Conservation (phyloP, 2,329 filamentous ascomycete species). For the Neonectria neomacrospora region DNA sequence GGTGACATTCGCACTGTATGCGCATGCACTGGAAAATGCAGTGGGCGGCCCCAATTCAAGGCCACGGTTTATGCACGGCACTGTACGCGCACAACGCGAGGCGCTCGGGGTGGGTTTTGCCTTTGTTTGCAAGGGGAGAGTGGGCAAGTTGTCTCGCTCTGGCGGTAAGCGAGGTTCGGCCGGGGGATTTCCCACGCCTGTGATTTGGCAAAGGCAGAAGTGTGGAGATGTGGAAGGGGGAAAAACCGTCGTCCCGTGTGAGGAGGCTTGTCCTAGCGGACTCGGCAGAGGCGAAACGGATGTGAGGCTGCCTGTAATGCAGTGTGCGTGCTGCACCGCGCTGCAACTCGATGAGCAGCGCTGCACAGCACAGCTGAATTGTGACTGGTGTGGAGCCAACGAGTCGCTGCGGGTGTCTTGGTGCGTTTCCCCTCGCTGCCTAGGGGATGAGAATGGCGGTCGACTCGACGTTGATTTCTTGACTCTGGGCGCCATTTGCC, state of each 20-base stretch:
- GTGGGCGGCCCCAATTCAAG: constrained; percentile 4
- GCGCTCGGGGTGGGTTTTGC: background rate
- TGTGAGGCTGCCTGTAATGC: constrained; percentile 4
- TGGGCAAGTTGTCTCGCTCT: constrained; percentile 6
- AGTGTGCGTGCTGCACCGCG: background rate
- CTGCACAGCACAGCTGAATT: constrained; percentile 5
- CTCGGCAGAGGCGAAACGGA: background rate
- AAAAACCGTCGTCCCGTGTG: constrained; percentile 5
- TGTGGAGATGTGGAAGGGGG: constrained; percentile 3
- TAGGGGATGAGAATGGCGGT: background rate
- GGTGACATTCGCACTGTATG: background rate
- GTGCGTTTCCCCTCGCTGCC: constrained; percentile 2
- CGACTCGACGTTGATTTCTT: background rate
- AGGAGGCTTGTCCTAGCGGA: background rate
- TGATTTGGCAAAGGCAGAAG: constrained; percentile 12
- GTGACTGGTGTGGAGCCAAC: background rate
- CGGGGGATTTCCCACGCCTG: background rate
- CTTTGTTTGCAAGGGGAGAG: background rate
- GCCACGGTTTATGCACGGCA: constrained; percentile 14
- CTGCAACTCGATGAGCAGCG: background rate
- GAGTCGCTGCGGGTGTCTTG: background rate
- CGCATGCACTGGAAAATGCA: background rate
- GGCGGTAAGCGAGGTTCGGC: constrained; percentile 28
- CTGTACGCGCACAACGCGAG: constrained; percentile 15
- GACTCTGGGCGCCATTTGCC: background rate